Percentiles rank a stretch among this genome's conserved stretches.
Conservation (phyloP, 306 rosid species). For the Oemleria cerasiformis region DNA sequence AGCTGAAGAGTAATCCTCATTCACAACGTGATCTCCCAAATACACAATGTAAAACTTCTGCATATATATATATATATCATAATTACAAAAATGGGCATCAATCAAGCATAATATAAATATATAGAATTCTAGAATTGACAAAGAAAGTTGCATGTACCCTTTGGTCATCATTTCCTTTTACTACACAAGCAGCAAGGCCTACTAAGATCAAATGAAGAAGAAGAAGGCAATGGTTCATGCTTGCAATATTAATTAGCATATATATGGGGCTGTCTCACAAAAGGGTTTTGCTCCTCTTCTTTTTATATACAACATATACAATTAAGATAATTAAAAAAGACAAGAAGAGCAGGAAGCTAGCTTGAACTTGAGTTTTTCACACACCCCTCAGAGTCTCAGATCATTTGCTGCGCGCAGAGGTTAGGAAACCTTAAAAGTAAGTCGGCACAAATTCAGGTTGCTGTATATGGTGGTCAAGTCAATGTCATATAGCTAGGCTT, state of each 20-base stretch:
- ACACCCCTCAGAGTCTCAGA: too few relatives aligned
- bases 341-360: slow-evolving; percentile 19
- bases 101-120: neutral
- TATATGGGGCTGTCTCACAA: neutral
- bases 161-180: slow-evolving; percentile 29
- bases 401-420: neutral
- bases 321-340: too few relatives aligned
- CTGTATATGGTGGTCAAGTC: too few relatives aligned
- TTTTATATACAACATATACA: neutral
- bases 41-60: slow-evolving; percentile 73
- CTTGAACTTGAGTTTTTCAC: neutral
- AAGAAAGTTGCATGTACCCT: slow-evolving; percentile 17
- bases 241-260: neutral
- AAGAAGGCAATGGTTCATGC: slow-evolving; percentile 14
- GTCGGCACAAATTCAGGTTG: slow-evolving; percentile 30
- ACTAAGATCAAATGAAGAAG: slow-evolving; percentile 31
- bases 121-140: too few relatives aligned
- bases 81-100: neutral
- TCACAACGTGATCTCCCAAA: slow-evolving; percentile 37
- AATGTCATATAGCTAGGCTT: slow-evolving; percentile 1
- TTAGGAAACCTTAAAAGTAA: slow-evolving; percentile 54
- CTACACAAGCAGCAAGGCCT: slow-evolving; percentile 16
- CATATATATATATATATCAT: too few relatives aligned
- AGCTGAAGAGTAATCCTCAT: slow-evolving; percentile 27
- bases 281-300: slow-evolving; percentile 1